Conservation (phyloP, 176 grass and related monocot species). For the Oryza brachyantha region DNA sequence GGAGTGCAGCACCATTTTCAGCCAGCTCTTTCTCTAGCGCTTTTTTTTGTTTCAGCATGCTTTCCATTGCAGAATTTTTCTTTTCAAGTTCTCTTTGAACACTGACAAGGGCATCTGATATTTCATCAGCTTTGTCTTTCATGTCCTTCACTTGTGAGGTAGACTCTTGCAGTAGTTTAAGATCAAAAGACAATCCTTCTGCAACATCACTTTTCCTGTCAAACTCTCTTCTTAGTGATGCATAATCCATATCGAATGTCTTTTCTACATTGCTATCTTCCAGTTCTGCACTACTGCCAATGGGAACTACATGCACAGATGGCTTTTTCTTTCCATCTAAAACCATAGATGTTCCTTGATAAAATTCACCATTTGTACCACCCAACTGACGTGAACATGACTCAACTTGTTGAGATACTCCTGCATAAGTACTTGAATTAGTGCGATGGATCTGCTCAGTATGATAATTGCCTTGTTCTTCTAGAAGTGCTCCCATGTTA, state of each 20-base stretch:
- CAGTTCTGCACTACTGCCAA: conserved; percentile 1
- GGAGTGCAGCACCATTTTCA: conserved; percentile 40
- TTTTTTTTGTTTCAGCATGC: conserved; percentile 50
- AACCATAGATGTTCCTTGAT: background rate
- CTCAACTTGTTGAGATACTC: conserved; percentile 22
- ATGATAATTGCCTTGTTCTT: conserved; percentile 34
- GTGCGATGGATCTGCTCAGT: conserved; percentile 21
- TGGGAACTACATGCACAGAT: background rate
- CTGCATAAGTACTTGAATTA: conserved; percentile 27
- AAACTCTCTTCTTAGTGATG: conserved; percentile 58
- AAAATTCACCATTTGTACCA: background rate
- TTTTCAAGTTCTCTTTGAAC: conserved; percentile 56
- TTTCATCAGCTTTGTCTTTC: conserved; percentile 60
- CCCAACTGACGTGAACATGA: conserved; percentile 2
- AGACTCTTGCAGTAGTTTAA: conserved; percentile 81
- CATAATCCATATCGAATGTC: conserved; percentile 29
- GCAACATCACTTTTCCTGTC: conserved; percentile 65
- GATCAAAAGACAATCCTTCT: conserved; percentile 77
- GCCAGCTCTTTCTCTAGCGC: conserved; percentile 53
- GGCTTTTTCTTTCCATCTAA: conserved; percentile 6
- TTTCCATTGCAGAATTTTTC: conserved; percentile 51
- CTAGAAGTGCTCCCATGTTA: conserved; percentile 36
- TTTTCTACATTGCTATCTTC: conserved; percentile 4
- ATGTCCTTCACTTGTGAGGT: conserved; percentile 53
- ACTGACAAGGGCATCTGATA: conserved; percentile 39